Evolutionary conservation across 805 yeast genomes (phyloP).

Genomic region (Ogataea methylovora): DNA sequence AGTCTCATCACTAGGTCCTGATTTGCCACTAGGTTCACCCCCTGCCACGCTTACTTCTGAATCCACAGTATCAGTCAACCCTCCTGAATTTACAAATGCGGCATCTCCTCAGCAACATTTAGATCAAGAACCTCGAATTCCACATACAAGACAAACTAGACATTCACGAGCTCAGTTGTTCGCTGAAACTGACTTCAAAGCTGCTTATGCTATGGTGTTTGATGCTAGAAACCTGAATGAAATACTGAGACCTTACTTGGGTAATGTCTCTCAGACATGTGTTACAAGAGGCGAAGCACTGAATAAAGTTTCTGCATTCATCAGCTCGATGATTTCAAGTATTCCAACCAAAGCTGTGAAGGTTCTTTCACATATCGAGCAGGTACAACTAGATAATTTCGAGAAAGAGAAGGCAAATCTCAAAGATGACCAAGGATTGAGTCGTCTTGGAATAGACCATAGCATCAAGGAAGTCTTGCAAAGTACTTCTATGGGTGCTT

Average conservation of each 20-base stretch:
- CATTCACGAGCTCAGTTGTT: too few relatives aligned
- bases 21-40: too few relatives aligned
- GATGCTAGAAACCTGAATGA: too few relatives aligned
- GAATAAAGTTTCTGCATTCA: slow-evolving; percentile 5
- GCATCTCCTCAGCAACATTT: background rate
- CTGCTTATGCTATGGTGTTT: too few relatives aligned
- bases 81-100: too few relatives aligned
- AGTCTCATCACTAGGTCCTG: too few relatives aligned
- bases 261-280: background rate
- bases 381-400: slow-evolving; percentile 9
- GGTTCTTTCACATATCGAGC: slow-evolving; percentile 13
- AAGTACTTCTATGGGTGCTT: slow-evolving; percentile 16
- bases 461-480: slow-evolving; percentile 20
- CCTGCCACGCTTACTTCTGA: too few relatives aligned
- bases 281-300: slow-evolving; percentile 11
- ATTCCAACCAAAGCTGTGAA: slow-evolving; percentile 8
- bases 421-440: slow-evolving; percentile 1
- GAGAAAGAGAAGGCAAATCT: slow-evolving; percentile 10
- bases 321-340: slow-evolving; percentile 7
- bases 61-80: too few relatives aligned
- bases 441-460: slow-evolving; percentile 6
- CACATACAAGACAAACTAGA: too few relatives aligned
- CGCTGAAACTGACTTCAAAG: too few relatives aligned
- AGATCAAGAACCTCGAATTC: too few relatives aligned
- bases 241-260: background rate